Conservation (phyloP, 108 stramenopile genomes). For the Conticribra weissflogii region DNA sequence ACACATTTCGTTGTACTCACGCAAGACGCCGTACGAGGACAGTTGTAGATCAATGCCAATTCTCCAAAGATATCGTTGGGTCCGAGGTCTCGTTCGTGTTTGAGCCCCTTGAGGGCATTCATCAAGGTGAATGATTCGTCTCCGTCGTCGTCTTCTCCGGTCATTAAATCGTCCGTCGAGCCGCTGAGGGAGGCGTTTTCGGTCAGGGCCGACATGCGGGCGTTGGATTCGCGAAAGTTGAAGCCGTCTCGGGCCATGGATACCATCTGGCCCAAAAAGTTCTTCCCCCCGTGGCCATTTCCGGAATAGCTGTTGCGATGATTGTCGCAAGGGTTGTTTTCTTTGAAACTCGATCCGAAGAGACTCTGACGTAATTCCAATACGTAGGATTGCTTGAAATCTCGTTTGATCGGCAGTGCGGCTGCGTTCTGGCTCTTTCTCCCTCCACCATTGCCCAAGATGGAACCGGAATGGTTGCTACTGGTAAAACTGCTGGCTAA, state of each 20-base stretch:
- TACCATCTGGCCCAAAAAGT: slow-evolving; percentile 26
- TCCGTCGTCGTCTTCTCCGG: slow-evolving; percentile 15
- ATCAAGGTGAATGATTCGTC: slow-evolving; percentile 23
- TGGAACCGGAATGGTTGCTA: too few species aligned
- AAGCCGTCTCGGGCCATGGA: slow-evolving; percentile 20
- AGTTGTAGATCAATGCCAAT: slow-evolving; percentile 59
- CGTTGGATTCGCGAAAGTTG: not conserved
- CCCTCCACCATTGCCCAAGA: too few species aligned
- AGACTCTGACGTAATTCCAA: slow-evolving; percentile 42
- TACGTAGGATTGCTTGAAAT: slow-evolving; percentile 43
- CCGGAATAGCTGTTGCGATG: too few species aligned
- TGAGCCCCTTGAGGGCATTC: slow-evolving; percentile 33
- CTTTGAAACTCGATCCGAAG: slow-evolving; percentile 30
- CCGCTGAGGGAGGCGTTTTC: slow-evolving; percentile 10
- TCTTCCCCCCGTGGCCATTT: not conserved
- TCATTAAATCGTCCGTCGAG: slow-evolving; percentile 19
- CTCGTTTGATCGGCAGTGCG: slow-evolving; percentile 5
- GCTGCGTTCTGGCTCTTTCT: not conserved
- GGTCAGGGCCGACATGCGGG: slow-evolving; percentile 21
- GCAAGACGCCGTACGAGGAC: slow-evolving; percentile 62
- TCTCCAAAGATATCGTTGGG: slow-evolving; percentile 44
- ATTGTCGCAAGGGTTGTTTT: too few species aligned
- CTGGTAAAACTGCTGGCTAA: not conserved
- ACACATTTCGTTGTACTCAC: slow-evolving; percentile 41
- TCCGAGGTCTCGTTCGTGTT: slow-evolving; percentile 46